Evolutionary conservation across 148 eudicot genomes (phyloP).

Genomic region (Arbutus unedo): DNA sequence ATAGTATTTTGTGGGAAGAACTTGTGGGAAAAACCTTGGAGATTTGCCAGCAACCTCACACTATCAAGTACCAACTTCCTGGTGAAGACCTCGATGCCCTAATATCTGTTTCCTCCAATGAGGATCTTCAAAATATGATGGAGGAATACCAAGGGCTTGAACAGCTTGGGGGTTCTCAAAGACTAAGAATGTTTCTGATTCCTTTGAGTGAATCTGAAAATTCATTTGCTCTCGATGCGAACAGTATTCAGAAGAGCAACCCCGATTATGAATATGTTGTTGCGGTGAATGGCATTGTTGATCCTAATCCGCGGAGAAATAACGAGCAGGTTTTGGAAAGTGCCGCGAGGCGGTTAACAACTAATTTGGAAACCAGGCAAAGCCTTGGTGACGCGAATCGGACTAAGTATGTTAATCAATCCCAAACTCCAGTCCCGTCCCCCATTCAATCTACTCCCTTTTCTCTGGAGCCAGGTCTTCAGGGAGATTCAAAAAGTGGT

Average conservation of each 20-base stretch:
- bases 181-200: slow-evolving; percentile 81
- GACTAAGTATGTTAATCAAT: slow-evolving; percentile 30
- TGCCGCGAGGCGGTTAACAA: slow-evolving; percentile 29
- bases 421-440: slow-evolving; percentile 26
- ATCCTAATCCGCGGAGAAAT: slow-evolving; percentile 36
- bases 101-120: slow-evolving; percentile 83
- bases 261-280: slow-evolving; percentile 87
- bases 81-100: slow-evolving; percentile 98
- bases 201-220: slow-evolving; percentile 61
- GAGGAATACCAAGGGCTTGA: slow-evolving; percentile 78
- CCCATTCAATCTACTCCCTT: slow-evolving; percentile 40
- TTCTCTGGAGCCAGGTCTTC: slow-evolving; percentile 38
- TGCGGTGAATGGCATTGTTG: slow-evolving; percentile 75
- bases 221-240: slow-evolving; percentile 28
- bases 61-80: slow-evolving; percentile 90
- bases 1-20: slow-evolving; percentile 66
- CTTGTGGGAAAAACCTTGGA: slow-evolving; percentile 60
- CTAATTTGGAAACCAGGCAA: slow-evolving; percentile 30
- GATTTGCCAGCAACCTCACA: slow-evolving; percentile 70
- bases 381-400: slow-evolving; percentile 21
- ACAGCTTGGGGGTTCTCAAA: slow-evolving; percentile 57
- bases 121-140: slow-evolving; percentile 93
- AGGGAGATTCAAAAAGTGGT: slow-evolving; percentile 31
- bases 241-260: slow-evolving; percentile 41
- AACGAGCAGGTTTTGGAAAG: slow-evolving; percentile 33